These are phyloP conservation scores for Annulohypoxylon stygium DNA, from an alignment of 495 filamentous ascomycete genomes.

Conservation along the genomic window DNA sequence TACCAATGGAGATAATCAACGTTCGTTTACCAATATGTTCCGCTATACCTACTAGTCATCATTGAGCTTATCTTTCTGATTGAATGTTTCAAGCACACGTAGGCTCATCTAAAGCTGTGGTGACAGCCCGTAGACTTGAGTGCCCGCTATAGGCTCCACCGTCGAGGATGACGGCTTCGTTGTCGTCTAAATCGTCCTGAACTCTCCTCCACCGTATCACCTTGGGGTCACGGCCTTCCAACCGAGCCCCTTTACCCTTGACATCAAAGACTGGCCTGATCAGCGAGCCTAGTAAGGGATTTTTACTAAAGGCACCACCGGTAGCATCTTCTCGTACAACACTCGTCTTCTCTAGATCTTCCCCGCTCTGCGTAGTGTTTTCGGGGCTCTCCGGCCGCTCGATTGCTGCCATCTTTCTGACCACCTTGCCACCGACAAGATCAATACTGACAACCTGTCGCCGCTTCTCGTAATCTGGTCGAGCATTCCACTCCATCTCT, in stretches of 20 bases:
- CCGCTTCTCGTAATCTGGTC: constrained; percentile 94
- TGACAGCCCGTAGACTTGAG: constrained; percentile 6
- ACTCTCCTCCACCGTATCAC: constrained; percentile 84
- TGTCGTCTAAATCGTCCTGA: constrained; percentile 91
- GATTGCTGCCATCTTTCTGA: constrained; percentile 76
- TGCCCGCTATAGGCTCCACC: constrained; percentile 76
- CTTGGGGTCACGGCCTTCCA: constrained; percentile 54
- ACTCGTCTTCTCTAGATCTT: constrained; percentile 43
- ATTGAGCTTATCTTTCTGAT: background rate
- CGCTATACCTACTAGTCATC: background rate
- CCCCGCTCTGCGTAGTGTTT: constrained; percentile 50
- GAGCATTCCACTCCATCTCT: constrained; percentile 90
- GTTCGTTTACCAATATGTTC: constrained; percentile 17
- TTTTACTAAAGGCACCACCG: constrained; percentile 80
- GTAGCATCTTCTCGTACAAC: constrained; percentile 44
- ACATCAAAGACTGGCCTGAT: constrained; percentile 82
- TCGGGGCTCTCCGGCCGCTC: constrained; percentile 65
- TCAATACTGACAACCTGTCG: constrained; percentile 89
- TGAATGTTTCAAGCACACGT: constrained; percentile 40
- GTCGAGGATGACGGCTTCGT: constrained; percentile 91
- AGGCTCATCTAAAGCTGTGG: constrained; percentile 53
- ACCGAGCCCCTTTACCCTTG: constrained; percentile 61
- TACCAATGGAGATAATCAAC: constrained; percentile 21
- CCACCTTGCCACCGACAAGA: constrained; percentile 79
- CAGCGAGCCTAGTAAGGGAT: constrained; percentile 83